Evolutionary conservation across 179 eudicot species (phyloP).

Genomic region (Gypsophila paniculata): DNA sequence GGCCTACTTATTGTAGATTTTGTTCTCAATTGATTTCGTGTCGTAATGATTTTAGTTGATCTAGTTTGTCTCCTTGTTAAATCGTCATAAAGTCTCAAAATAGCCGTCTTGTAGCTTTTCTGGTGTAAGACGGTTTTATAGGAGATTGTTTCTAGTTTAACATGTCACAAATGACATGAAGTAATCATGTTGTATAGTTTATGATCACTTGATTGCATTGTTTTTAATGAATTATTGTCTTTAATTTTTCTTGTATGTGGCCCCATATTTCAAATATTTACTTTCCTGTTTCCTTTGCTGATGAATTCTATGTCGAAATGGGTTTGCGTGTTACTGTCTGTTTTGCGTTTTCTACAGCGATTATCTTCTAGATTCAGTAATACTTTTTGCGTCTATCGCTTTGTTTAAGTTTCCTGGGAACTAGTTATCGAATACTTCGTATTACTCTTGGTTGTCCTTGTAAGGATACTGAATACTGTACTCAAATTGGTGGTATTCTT

Average conservation of each 20-base stretch:
- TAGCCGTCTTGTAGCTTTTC: too few species aligned
- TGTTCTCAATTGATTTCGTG: slow-evolving; percentile 16
- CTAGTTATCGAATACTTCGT: background rate
- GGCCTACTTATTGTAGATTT: slow-evolving; percentile 26
- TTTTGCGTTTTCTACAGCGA: background rate
- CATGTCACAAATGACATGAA: background rate
- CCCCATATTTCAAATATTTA: slow-evolving; percentile 10
- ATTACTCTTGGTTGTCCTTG: slow-evolving; percentile 3
- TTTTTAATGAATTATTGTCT: slow-evolving; percentile 10
- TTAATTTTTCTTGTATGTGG: slow-evolving; percentile 1
- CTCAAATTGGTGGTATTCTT: background rate
- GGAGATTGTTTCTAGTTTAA: background rate
- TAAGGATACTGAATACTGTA: background rate
- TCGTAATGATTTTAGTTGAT: slow-evolving; percentile 21
- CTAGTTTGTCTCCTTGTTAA: slow-evolving; percentile 18
- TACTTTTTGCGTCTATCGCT: too few species aligned
- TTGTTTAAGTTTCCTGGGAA: background rate
- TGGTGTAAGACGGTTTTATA: too few species aligned
- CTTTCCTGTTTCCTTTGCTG: slow-evolving; percentile 5
- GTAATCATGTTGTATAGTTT: slow-evolving; percentile 13
- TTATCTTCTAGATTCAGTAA: background rate
- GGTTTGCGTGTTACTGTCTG: background rate
- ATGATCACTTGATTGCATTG: slow-evolving; percentile 27
- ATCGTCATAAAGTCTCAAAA: too few species aligned
- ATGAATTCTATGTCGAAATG: slow-evolving; percentile 1